These are phyloP conservation scores for Phytophthora crassamura DNA, from an alignment of 352 stramenopile genomes.

Conservation along the genomic window DNA sequence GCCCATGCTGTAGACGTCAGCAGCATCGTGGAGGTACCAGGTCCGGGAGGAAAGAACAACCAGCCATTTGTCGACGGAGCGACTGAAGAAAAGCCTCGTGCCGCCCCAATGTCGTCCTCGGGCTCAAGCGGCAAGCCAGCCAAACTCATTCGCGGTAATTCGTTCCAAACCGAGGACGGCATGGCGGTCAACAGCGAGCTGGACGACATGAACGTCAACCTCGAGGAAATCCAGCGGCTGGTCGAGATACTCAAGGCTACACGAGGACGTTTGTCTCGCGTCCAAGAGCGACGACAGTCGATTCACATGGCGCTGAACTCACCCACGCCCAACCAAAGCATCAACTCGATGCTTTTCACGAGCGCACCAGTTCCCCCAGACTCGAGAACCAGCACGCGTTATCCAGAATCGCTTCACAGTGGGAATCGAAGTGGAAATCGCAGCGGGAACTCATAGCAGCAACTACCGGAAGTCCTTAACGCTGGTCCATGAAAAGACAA, in stretches of 20 bases:
- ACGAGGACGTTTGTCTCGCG: constrained; percentile 46
- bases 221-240: constrained; percentile 53
- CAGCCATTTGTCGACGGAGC: constrained; percentile 51
- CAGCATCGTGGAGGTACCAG: constrained; percentile 51
- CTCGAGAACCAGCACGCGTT: constrained; percentile 16
- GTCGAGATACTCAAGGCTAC: constrained; percentile 45
- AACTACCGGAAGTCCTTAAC: background rate
- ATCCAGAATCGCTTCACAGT: constrained; percentile 24
- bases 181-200: constrained; percentile 52
- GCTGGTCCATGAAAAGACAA: no score
- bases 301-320: constrained; percentile 47
- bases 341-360: constrained; percentile 31
- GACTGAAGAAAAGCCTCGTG: constrained; percentile 15
- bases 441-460: constrained; percentile 8
- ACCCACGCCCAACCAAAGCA: constrained; percentile 19
- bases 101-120: constrained; percentile 16
- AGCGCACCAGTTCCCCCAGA: constrained; percentile 17
- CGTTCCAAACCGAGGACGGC: constrained; percentile 52
- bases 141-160: constrained; percentile 43
- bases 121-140: constrained; percentile 19
- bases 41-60: constrained; percentile 31
- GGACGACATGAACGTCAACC: constrained; percentile 53
- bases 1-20: constrained; percentile 63
- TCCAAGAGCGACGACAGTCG: constrained; percentile 50
- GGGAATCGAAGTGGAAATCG: constrained; percentile 14